Evolutionary conservation across 176 grass and related monocot species (phyloP).

Genomic region (Zoysia pacifica): DNA sequence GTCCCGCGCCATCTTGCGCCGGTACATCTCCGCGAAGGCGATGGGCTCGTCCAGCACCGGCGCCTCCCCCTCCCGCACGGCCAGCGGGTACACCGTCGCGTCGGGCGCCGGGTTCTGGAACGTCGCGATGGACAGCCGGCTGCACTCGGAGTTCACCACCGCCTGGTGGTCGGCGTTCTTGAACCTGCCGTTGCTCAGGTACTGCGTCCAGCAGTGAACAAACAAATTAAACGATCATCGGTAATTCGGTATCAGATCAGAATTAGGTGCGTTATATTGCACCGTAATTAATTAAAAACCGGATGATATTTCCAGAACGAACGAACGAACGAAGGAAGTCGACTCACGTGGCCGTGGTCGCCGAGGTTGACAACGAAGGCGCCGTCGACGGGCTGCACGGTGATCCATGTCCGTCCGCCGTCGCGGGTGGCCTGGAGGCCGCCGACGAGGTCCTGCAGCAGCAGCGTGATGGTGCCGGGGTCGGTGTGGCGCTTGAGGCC

Average conservation of each 20-base stretch:
- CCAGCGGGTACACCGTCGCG: constrained; percentile 79
- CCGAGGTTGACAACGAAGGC: constrained; percentile 96
- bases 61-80: constrained; percentile 72
- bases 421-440: constrained; percentile 95
- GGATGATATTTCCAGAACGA: neutral
- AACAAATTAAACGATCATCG: no score
- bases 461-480: constrained; percentile 87
- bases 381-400: constrained; percentile 67
- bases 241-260: no score
- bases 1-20: constrained; percentile 77
- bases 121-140: constrained; percentile 75
- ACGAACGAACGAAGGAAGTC: neutral
- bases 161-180: constrained; percentile 94
- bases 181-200: constrained; percentile 89
- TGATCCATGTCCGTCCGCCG: constrained; percentile 81
- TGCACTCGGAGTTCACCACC: constrained; percentile 79
- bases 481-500: constrained; percentile 95
- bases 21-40: constrained; percentile 89
- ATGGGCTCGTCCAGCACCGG: constrained; percentile 71
- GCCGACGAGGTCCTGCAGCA: constrained; percentile 90
- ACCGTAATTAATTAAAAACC: no score
- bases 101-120: constrained; percentile 90
- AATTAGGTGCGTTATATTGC: no score
- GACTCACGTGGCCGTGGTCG: constrained; percentile 74
- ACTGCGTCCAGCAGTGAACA: constrained; percentile 31